Percentiles rank a stretch among this genome's conserved stretches.
Conservation (phyloP, 2,329 filamentous ascomycete genomes). For the Aspergillus floridensis region DNA sequence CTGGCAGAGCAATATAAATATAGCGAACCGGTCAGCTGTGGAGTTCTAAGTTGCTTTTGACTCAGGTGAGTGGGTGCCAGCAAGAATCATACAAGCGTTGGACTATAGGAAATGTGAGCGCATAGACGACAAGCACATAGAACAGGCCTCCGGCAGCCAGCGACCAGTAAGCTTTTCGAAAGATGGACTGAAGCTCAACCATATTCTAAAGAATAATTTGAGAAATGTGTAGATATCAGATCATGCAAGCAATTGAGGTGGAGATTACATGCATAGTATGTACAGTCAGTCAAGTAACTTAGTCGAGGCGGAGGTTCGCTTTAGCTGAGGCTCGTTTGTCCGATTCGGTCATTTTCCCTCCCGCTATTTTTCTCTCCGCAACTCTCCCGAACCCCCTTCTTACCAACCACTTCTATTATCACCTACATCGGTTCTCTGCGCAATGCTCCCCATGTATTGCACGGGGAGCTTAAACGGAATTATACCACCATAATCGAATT, state of each 20-base stretch:
- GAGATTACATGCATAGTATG: too few relatives aligned
- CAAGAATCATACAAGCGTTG: conserved; percentile 70
- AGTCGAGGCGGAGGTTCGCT: background rate
- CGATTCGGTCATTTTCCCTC: background rate
- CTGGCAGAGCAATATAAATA: conserved; percentile 44
- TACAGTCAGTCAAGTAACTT: too few relatives aligned
- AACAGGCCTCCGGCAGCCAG: conserved; percentile 60
- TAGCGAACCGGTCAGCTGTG: background rate
- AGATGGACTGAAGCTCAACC: conserved; percentile 44
- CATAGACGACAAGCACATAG: conserved; percentile 65
- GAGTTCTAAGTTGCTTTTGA: background rate
- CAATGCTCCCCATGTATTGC: conserved; percentile 9
- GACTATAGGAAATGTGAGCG: conserved; percentile 66
- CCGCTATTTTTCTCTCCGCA: conserved; percentile 13
- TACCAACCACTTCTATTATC: background rate
- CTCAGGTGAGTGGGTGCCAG: too few relatives aligned
- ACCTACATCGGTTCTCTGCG: background rate
- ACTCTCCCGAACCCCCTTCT: background rate
- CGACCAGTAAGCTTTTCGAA: conserved; percentile 55
- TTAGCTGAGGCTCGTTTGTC: background rate
- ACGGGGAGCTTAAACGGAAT: background rate
- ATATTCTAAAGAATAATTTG: conserved; percentile 14
- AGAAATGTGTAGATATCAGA: too few relatives aligned
- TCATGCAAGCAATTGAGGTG: background rate
- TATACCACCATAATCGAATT: background rate